Evolutionary conservation across 176 grass and related monocot genomes (phyloP).

Genomic region (Carex myosuroides): DNA sequence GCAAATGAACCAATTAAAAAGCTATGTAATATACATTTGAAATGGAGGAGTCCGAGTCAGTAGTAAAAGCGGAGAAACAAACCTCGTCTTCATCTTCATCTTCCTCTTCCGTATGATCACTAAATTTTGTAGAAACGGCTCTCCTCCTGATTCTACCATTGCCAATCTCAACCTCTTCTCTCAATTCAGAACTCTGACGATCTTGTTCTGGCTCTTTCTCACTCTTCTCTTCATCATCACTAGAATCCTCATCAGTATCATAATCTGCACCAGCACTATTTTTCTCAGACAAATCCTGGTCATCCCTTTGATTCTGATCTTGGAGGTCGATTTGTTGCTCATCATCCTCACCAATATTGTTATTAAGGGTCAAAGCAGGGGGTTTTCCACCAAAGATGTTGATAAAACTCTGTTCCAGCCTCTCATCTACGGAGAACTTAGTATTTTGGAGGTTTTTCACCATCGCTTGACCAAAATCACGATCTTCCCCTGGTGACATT

Average conservation of each 20-base stretch:
- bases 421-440: constrained; percentile 77
- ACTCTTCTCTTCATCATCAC: constrained; percentile 29
- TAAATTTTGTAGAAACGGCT: constrained; percentile 69
- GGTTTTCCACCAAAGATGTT: constrained; percentile 54
- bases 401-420: constrained; percentile 86
- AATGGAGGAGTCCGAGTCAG: neutral
- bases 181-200: constrained; percentile 38
- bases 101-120: constrained; percentile 37
- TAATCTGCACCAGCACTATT: constrained; percentile 26
- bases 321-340: constrained; percentile 20
- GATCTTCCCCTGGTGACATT: constrained; percentile 43
- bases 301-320: constrained; percentile 27
- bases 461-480: constrained; percentile 61
- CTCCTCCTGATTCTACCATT: constrained; percentile 76
- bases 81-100: constrained; percentile 26
- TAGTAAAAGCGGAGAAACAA: constrained; percentile 20
- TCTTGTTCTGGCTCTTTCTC: constrained; percentile 29
- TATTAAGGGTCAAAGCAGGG: constrained; percentile 20
- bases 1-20: constrained; percentile 14
- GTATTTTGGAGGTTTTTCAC: constrained; percentile 90
- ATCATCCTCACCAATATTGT: constrained; percentile 15
- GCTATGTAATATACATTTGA: constrained; percentile 5
- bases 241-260: constrained; percentile 37
- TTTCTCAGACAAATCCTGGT: constrained; percentile 23
- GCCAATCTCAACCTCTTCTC: constrained; percentile 51